Evolutionary conservation across 805 yeast genomes (phyloP), one percentile per base, ranked within the genome.

Genomic region (Torulaspora delbrueckii): DNA sequence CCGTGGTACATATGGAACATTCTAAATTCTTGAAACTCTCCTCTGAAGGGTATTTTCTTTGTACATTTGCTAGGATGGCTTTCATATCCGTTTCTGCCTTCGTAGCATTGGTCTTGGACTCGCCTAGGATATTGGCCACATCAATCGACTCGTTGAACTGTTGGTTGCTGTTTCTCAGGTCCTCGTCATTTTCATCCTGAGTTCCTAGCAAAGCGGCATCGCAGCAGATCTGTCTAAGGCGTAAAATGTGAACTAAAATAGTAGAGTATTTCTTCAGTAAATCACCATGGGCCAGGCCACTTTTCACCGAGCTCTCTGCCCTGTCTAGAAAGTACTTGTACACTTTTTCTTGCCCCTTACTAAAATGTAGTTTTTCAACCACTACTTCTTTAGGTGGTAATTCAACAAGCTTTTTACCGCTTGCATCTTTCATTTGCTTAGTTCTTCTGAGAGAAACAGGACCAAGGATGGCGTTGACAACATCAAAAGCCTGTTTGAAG

Each of bases 201-300:
- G 71, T 67, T 8, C 76, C 67, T 3, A 89, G 75, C 46, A 90
- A 68, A 43, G 78, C 79, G 13, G 84, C 74, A 61, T 91, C 96
- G 58, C 96, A 88, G 61, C 97, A 91, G 0, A 84, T 77, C 62
- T 91, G 98, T 48, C 98, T 73, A 31, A 91, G 71, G 45, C 98
- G 72, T 51, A 91, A 65, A 43, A 91, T 83, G 59, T 86, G 93
- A 2, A 93, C 83, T 53, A 91, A 69, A 54, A 91, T 86, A 24
- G 85, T 80, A 1, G 93, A 79, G 62, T 86, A 91, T 45, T 77
- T 78, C 51, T 78, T 81, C 53, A 86, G 62, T n/a, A 85, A 66
- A 48, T 81, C 77, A 4, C 96, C 96, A 2, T 74, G 69, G 30
- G 70, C 75, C 51, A 83, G 54, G 33, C 84, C 83, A 38, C 75